A percentile compares a stretch with the other conserved stretches of the same genome.
Evolutionary conservation across 768 basidiomycete genomes (phyloP).

Genomic region (Leccinum rimulosum): DNA sequence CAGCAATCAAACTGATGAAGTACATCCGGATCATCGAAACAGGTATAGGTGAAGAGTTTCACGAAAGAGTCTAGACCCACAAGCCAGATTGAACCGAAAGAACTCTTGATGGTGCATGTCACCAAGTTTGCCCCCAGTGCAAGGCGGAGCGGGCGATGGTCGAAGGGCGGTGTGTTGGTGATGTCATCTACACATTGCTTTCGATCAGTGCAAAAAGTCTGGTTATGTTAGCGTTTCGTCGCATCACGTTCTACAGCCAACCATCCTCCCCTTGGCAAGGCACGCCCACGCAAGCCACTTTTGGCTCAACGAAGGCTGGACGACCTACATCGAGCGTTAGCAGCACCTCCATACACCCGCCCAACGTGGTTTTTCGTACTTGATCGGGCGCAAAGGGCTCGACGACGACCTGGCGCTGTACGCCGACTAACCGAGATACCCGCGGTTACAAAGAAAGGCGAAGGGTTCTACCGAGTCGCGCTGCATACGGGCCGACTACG

Average conservation of each 20-base stretch:
- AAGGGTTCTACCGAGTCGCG: constrained; percentile 78
- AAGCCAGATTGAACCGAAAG: no score
- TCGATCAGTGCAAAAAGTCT: no score
- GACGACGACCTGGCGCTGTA: constrained; percentile 65
- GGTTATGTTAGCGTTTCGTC: no score
- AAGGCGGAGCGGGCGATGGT: no score
- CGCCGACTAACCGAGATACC: constrained; percentile 60
- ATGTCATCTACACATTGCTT: no score
- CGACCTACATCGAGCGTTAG: constrained; percentile 87
- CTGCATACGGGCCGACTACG: constrained; percentile 28
- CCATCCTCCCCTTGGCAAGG: constrained; percentile 24
- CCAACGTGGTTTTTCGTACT: constrained; percentile 78
- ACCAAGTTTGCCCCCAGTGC: no score
- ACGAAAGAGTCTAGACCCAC: no score
- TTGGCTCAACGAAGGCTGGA: constrained; percentile 94
- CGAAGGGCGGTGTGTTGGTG: no score
- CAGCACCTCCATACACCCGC: constrained; percentile 68
- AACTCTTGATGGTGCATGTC: no score
- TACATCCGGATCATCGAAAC: no score
- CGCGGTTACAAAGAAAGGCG: constrained; percentile 71
- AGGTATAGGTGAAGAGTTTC: no score
- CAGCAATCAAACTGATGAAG: no score
- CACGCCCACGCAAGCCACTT: constrained; percentile 74
- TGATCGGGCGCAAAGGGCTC: constrained; percentile 73
- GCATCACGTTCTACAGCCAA: neutral